Base-by-base conservation (phyloP, 2,329 filamentous ascomycete genomes). In the Capronia americana region DNA sequence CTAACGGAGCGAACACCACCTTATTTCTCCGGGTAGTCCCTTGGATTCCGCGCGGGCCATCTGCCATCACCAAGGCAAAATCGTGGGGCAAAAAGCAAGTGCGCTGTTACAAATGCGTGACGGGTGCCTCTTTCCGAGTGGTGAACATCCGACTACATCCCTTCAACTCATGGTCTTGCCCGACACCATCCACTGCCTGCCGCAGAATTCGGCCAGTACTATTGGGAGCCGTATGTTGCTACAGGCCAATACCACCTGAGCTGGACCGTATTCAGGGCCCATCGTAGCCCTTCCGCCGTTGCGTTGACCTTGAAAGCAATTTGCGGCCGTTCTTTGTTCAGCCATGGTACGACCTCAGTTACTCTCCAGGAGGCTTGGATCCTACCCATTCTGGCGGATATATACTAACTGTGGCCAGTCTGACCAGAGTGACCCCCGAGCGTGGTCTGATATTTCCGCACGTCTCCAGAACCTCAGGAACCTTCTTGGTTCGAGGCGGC, bases 401-500 rank as follows among this genome's bases (percentile, higher is more conserved):
- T 58, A 20, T 53, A 28, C 46, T 28, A 6, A 61, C 32, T 48
- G 26, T 24, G 53, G 11, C 41, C 57, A 82, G 80, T 79, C 80
- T 65, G 78, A 77, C 57, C 63, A 55, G 67, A 69, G 70, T 50
- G 64, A 65, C 50, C 58, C 57, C 57, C 58, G 60, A 7, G 59
- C 62, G 30, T 61, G 74, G 65, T 70, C 71, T 30, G 70, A 69
- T 61, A 72, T 73, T 61, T 67, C 68, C 41, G 70, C 75, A 34
- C 72, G 74, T 50, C 69, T 79, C 14, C 75, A 78, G 46, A 74
- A 79, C 71, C 72, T 81, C 24, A 78, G 79, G 61, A 75, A 77
- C 54, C 65, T 81, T 44, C 70, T 81, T 34, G 74, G 72, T 53
- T 77, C 78, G 20, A 77, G 78, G 53, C 76, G 76, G 20, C 75